Conservation (phyloP, 2,329 filamentous ascomycete species). For the Paraphoma sp. region DNA sequence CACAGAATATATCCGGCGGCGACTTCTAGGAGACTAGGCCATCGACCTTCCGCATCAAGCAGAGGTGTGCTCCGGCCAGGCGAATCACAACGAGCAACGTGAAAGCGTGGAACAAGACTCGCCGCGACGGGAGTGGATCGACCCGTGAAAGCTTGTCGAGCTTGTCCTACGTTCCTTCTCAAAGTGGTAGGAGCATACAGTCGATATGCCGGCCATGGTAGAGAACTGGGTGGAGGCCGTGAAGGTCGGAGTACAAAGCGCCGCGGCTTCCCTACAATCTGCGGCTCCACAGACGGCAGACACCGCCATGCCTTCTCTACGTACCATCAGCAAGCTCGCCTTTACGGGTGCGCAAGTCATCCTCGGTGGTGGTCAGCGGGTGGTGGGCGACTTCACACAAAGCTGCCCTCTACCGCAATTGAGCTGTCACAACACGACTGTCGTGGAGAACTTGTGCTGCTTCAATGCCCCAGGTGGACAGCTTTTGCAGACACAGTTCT, state of each 20-base stretch:
- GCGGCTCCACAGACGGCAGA: conserved; percentile 22
- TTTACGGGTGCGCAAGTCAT: conserved; percentile 43
- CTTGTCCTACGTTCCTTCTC: conserved; percentile 14
- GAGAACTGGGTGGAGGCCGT: conserved; percentile 25
- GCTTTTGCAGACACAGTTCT: conserved; percentile 78
- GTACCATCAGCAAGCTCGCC: conserved; percentile 46
- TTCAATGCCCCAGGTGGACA: conserved; percentile 76
- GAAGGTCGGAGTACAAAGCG: conserved; percentile 36
- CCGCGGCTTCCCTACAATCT: conserved; percentile 13
- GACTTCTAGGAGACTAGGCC: conserved; percentile 9
- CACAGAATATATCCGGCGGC: conserved; percentile 7
- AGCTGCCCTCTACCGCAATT: conserved; percentile 53
- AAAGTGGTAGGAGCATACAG: conserved; percentile 4
- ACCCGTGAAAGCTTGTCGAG: conserved; percentile 37
- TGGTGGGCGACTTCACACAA: conserved; percentile 32
- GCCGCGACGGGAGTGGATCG: conserved; percentile 32
- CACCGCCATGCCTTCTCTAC: conserved; percentile 41
- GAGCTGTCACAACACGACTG: conserved; percentile 70
- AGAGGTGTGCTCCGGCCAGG: conserved; percentile 7
- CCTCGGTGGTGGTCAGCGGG: conserved; percentile 34
- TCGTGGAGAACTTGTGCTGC: conserved; percentile 72
- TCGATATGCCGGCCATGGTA: conserved; percentile 30
- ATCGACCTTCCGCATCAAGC: conserved; percentile 29
- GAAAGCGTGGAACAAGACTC: conserved; percentile 27
- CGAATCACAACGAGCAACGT: conserved; percentile 30